Evolutionary conservation across 148 eudicot species (phyloP).

Genomic region (Rhododendron henanense): DNA sequence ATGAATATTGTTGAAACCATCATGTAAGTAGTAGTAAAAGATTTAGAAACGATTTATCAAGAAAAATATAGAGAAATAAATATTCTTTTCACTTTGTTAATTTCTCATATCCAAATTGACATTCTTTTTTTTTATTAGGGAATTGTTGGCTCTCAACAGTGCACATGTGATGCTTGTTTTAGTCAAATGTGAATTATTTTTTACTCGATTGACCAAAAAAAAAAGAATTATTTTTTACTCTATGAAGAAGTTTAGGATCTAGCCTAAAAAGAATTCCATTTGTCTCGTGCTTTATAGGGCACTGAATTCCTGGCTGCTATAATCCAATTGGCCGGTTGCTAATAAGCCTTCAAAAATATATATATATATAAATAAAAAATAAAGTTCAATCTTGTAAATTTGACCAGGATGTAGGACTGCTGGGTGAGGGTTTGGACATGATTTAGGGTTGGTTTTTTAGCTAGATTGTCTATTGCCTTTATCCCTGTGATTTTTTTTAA

Average conservation of each 20-base stretch:
- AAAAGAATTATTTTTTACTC: no score
- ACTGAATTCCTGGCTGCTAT: not conserved
- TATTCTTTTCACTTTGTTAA: no score
- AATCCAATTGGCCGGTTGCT: not conserved
- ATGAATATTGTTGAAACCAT: no score
- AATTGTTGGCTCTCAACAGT: not conserved
- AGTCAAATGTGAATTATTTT: not conserved
- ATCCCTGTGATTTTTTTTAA: no score
- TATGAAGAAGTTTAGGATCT: not conserved
- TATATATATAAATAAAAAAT: not conserved
- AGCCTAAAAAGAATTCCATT: not conserved
- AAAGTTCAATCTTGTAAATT: not conserved
- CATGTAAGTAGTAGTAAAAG: no score
- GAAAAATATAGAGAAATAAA: no score
- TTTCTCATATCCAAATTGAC: not conserved
- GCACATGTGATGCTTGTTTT: not conserved
- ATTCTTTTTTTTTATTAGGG: not conserved
- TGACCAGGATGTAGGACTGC: not conserved
- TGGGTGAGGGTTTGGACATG: not conserved
- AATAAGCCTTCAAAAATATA: not conserved
- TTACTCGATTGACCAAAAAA: not conserved
- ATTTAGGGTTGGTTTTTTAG: not conserved
- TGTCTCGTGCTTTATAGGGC: conserved; percentile 10
- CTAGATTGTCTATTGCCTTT: no score
- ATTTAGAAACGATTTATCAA: no score